Evolutionary conservation across 2,329 filamentous ascomycete species (phyloP).

Genomic region (Fusarium hostae): DNA sequence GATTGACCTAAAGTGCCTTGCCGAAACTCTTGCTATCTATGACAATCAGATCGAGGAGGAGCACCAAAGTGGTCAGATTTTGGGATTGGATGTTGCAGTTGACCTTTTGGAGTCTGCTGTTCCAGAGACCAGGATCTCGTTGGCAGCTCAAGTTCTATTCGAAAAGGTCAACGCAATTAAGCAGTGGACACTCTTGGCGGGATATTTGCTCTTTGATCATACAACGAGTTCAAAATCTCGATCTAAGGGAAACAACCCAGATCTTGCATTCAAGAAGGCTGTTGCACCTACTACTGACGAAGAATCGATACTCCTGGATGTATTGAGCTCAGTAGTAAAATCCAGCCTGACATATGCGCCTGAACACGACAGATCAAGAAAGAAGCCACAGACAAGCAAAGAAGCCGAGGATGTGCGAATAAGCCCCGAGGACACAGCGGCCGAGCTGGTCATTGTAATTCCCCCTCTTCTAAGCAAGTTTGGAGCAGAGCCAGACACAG

Average conservation of each 20-base stretch:
- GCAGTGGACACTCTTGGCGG: slow-evolving; percentile 88
- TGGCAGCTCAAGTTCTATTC: slow-evolving; percentile 87
- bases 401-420: slow-evolving; percentile 60
- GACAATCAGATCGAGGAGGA: slow-evolving; percentile 75
- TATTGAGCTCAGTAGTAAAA: slow-evolving; percentile 85
- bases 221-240: slow-evolving; percentile 69
- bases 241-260: slow-evolving; percentile 63
- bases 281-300: slow-evolving; percentile 80
- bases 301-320: slow-evolving; percentile 86
- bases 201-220: slow-evolving; percentile 93
- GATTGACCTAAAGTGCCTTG: slow-evolving; percentile 92
- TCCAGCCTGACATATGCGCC: slow-evolving; percentile 73
- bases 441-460: slow-evolving; percentile 81
- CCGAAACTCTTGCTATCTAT: slow-evolving; percentile 84
- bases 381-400: slow-evolving; percentile 69
- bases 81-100: slow-evolving; percentile 61
- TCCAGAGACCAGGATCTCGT: slow-evolving; percentile 82
- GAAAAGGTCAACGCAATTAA: slow-evolving; percentile 83
- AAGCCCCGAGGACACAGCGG: slow-evolving; percentile 76
- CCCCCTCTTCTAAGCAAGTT: slow-evolving; percentile 92
- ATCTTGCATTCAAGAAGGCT: slow-evolving; percentile 73
- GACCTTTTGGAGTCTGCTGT: slow-evolving; percentile 71
- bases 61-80: slow-evolving; percentile 59
- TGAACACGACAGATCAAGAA: slow-evolving; percentile 72
- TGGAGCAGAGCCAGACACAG: slow-evolving; percentile 87